These are phyloP conservation scores for Buddleja alternifolia DNA, from an alignment of 257 asterid genomes.

Conservation along the genomic window DNA sequence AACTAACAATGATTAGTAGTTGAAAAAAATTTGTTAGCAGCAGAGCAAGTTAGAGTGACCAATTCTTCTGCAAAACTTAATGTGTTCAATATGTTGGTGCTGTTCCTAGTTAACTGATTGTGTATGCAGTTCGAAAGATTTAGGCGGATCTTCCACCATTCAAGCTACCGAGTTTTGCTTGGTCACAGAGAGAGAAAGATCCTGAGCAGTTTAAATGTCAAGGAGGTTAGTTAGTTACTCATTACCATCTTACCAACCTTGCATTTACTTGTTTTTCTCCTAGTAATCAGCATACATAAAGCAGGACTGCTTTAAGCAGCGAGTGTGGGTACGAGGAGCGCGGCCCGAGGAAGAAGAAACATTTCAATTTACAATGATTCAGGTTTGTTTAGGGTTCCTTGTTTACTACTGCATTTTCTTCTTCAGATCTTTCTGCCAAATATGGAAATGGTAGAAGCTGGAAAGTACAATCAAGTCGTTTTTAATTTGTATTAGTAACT, in stretches of 20 bases:
- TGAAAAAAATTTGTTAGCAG: not conserved
- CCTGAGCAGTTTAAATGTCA: slow-evolving; percentile 78
- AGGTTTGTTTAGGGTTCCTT: slow-evolving; percentile 48
- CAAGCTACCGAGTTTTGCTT: slow-evolving; percentile 83
- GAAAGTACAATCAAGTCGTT: too few species aligned
- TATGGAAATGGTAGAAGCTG: slow-evolving; percentile 13
- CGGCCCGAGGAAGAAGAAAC: slow-evolving; percentile 93
- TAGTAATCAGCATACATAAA: slow-evolving; percentile 30
- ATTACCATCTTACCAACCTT: not conserved
- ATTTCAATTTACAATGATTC: slow-evolving; percentile 85
- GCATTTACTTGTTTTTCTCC: slow-evolving; percentile 5
- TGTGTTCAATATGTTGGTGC: slow-evolving; percentile 8
- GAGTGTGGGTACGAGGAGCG: slow-evolving; percentile 87
- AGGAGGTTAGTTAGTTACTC: slow-evolving; percentile 59
- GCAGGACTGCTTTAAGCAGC: slow-evolving; percentile 74
- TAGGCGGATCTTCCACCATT: slow-evolving; percentile 91
- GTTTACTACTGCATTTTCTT: not conserved
- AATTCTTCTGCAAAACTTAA: not conserved
- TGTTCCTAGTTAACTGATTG: slow-evolving; percentile 14
- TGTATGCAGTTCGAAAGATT: slow-evolving; percentile 81
- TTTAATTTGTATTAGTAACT: too few species aligned
- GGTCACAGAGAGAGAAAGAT: slow-evolving; percentile 87
- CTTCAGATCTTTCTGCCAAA: slow-evolving; percentile 17
- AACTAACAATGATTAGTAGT: not conserved
- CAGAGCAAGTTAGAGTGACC: not conserved